Conservation (phyloP, 2,329 filamentous ascomycete genomes). For the Blastomyces gilchristii region DNA sequence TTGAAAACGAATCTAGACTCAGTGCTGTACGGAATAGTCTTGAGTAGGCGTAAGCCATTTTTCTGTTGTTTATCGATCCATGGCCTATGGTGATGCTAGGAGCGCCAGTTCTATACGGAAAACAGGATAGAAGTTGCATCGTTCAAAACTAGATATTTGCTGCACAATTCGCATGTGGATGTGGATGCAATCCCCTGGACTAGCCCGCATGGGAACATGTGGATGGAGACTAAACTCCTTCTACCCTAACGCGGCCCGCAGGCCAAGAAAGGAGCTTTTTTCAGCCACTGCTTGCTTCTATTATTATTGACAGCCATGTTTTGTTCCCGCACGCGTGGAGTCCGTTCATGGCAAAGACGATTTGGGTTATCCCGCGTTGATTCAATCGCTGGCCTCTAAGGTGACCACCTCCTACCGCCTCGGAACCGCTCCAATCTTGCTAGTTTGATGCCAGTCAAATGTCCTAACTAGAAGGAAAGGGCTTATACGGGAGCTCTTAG, state of each 20-base stretch:
- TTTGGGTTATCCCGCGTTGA: not conserved
- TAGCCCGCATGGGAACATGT: not conserved
- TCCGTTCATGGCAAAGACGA: not conserved
- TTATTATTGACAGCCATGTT: not conserved
- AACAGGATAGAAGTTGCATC: not conserved
- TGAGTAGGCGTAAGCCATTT: not conserved
- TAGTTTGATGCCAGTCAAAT: not conserved
- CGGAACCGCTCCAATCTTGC: not conserved
- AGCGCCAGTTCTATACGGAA: not conserved
- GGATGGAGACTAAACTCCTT: not conserved
- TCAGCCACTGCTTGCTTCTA: not conserved
- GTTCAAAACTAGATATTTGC: not conserved
- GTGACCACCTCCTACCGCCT: not conserved
- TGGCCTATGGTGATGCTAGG: not conserved
- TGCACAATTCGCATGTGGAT: not conserved
- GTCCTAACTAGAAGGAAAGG: not conserved
- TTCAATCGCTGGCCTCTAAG: not conserved
- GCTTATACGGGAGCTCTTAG: not conserved
- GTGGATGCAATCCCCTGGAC: not conserved
- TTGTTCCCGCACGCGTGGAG: not conserved
- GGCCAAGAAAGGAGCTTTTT: not conserved
- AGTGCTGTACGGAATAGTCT: not conserved
- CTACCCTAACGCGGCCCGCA: not conserved
- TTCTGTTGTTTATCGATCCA: not conserved
- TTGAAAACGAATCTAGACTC: not conserved